Evolutionary conservation across 2,329 filamentous ascomycete species (phyloP), one percentile per base, ranked within the genome.

Genomic region (Cordyceps militaris): DNA sequence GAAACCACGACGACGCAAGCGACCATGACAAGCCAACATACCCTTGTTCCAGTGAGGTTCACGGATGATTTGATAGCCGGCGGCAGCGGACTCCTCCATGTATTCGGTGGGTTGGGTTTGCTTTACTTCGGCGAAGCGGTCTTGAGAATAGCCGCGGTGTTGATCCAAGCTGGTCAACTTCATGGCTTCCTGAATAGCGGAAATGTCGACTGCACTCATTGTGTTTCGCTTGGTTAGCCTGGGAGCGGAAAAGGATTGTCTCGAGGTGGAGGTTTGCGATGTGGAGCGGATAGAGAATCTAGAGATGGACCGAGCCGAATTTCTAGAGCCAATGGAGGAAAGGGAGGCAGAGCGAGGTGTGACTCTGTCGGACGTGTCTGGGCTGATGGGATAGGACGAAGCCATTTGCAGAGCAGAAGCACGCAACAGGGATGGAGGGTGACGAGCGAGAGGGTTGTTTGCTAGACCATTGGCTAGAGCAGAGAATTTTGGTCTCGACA

Each of bases 1-100:
- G 36, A 52, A 30, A 30, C 50, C 19, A 55, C 42, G 30, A 55
- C n/a, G 19, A 14, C 28, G 30, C 49, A 30, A 34, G 38, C 49
- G 24, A 49, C 50, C 28, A 46, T n/a, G 23, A 49, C 24, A 40
- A 51, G 43, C 50, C 46, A 49, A 70, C 72, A 67, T 73, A 85
- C 83, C 83, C 76, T 85, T 85, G 67, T 86, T 86, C 82, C 82
- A 86, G 50, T 81, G 74, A 61, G 83, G 82, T 69, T 86, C 81
- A 53, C 76, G 73, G 59, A 86, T 74, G 59, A 86, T 73, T 70
- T 86, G 83, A 69, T 84, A 84, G 63, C 83, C 83, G 60, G 73
- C 73, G 61, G 83, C 83, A 63, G 77, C 70, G 57, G 72, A 69
- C 66, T 81, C 70, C 48, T 75, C 62, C 50, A 82, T 64, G 67